Evolutionary conservation across 2,329 filamentous ascomycete species (phyloP), one percentile per base, ranked within the genome.

Genomic region (Aspergillus hortae): DNA sequence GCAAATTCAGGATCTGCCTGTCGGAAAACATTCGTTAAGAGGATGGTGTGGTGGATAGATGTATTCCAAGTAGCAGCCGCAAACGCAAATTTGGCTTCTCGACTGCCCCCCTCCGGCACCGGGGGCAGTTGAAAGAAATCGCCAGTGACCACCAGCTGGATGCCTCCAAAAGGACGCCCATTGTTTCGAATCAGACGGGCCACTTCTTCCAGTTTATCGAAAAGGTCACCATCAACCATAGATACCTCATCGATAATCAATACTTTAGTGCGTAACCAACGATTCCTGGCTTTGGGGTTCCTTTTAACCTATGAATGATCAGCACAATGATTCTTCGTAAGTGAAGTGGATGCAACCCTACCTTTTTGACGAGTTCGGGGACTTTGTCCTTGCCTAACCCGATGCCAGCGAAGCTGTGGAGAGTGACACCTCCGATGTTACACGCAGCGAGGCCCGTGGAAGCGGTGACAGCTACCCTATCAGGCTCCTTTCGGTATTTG

Each of bases 61-160:
- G 91, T 96, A 52, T 80, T 86, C 94, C 95, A 99, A 0, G 92
- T 95, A 2, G 83, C 83, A 6, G 92, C 92, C 63, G 96, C 90
- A 67, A 99, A 99, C 0, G 92, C 88, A 69, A 99, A 99, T 66
- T 91, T 96, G 44, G 87, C 84, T 23, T 86, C 80, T 48, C 85
- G 83, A 40, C 82, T 84, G 38, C 77, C 77, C 12, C 61, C 58
- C 33, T 96, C 92, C 1, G 92, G 92, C 1, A 99, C 94, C 1
- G 94, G 94, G 0, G 94, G 94, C 3, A 99, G 75, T 68, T 99
- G 94, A 72, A 99, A 99, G 73, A 99, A 99, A 65, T 99, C 94
- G 3, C 94, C 94, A 0, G 94, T 99, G 54, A 99, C 89, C 51
- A 99, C 83, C 27, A 99, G 80, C 61, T 99, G 94, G 43, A 99